Evolutionary conservation across 2,329 filamentous ascomycete genomes (phyloP), one percentile per base, ranked within the genome.

Genomic region (Macrophomina pseudophaseolina): DNA sequence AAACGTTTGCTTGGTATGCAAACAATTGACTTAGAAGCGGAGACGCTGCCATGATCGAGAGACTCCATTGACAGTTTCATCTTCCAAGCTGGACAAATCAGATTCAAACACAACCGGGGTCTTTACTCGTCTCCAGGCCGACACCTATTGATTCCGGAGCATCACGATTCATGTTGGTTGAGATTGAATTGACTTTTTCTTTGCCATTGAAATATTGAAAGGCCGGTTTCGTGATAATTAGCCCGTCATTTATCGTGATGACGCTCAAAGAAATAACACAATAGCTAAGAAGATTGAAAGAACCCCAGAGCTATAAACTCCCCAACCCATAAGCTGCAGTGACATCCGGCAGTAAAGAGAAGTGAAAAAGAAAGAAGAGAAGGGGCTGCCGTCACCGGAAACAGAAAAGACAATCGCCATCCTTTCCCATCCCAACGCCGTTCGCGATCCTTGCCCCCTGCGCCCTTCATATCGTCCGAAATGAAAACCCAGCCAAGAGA

Each of bases 211-310:
- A 63, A 63, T 52, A 63, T n/a, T 35, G 18, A 33, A 48, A 49
- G 33, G 23, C 48, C 48, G 32, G 51, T 63, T 38, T 32, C 46
- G 33, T 32, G 32, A 49, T 63, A 44, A 63, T 63, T 63, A 63
- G 40, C 46, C n/a, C 59, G 59, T 63, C 59, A 63, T 63, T 44
- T 63, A 62, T 52, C 59, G 32, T 63, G 46, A 63, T 63, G 59
- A 63, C 59, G 59, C 59, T 52, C 30, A 63, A 63, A 63, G 32
- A 30, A 28, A 63, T 51, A 40, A 63, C 28, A 40, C 59, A 51
- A 32, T 11, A 63, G n/a, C 32, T 46, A 44, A 46, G 28, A 59
- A 59, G 54, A 59, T 46, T 12, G 54, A 59, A 23, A 60, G 40
- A 48, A 48, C 40, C 40, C 56, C 28, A 23, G 33, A 18, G 40